Evolutionary conservation across 2,329 filamentous ascomycete species (phyloP), one percentile per base, ranked within the genome.

Genomic region (Juglanconis sp.): DNA sequence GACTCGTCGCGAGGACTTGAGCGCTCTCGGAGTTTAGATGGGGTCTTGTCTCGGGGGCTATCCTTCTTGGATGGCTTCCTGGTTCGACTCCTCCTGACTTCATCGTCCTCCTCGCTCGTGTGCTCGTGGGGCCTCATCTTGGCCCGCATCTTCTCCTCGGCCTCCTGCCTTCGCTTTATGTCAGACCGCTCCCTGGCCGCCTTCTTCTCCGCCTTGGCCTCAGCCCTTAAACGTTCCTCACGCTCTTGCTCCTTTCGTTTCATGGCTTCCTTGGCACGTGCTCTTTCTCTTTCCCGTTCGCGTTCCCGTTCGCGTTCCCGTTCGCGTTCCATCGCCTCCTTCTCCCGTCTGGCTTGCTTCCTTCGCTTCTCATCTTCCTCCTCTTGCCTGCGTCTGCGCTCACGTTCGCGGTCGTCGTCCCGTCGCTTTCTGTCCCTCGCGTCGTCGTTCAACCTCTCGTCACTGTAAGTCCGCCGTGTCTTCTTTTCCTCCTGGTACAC

Each of bases 401-500:
- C 63, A 52, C 68, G 70, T 5, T 64, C 59, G 40, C 35, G 46
- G 17, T 73, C 68, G 56, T 73, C 73, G 57, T 69, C 68, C 55
- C 63, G 61, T 51, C 63, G 64, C 60, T 69, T 64, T 47, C 66
- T 67, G 53, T 68, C 65, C 49, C 67, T 67, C 9, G 60, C 56
- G 13, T 67, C 69, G 5, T 59, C 59, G 50, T 66, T 64, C 2
- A 66, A 50, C 55, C 69, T 68, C 47, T 73, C 73, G 57, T 82
- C 82, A 58, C 78, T 81, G 2, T 78, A 68, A 5, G 81, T 72
- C 17, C 81, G 81, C 52, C 80, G 77, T 5, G 79, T 72, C 10
- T 73, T 67, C 15, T 70, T 71, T 13, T 69, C 67, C 6, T 78
- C 73, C 31, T 85, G 81, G 9, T 73, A 65, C 11, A 59, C 68